Conservation (phyloP, 345 rosid genomes). For the Heritiera littoralis region DNA sequence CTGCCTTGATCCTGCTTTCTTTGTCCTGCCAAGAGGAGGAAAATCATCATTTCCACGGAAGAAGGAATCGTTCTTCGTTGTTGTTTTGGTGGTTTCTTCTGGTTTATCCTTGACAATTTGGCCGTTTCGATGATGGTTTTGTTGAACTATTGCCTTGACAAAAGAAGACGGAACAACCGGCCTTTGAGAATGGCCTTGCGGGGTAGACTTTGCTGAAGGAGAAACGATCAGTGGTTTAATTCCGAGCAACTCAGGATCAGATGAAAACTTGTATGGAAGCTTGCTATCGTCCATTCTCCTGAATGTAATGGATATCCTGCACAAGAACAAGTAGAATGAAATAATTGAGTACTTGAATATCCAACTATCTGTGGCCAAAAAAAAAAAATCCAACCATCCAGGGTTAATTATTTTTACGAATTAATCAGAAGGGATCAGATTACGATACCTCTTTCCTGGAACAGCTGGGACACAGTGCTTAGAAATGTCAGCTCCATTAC, state of each 20-base stretch:
- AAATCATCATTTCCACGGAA: not conserved
- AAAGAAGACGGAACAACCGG: not conserved
- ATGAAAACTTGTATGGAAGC: constrained; percentile 28
- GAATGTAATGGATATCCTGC: constrained; percentile 48
- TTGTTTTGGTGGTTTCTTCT: not conserved
- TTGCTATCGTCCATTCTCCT: constrained; percentile 44
- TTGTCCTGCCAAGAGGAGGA: constrained; percentile 9
- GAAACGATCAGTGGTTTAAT: constrained; percentile 25
- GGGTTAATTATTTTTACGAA: not conserved
- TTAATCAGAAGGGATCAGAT: not conserved
- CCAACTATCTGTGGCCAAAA: not conserved
- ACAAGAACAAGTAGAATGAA: not conserved
- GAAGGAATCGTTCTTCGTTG: not conserved
- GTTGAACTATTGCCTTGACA: constrained; percentile 11
- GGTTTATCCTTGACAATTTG: not conserved
- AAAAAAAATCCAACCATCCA: not conserved
- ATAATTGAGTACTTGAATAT: not conserved
- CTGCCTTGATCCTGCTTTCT: not conserved
- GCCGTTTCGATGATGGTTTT: constrained; percentile 13
- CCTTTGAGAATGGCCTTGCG: not conserved
- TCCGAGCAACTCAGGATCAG: constrained; percentile 38
- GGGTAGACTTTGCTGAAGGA: not conserved
- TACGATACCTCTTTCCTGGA: constrained; percentile 47
- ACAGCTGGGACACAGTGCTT: constrained; percentile 73
- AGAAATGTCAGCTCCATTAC: constrained; percentile 68